Evolutionary conservation across 208 protist species (phyloP).

Genomic region (Trypanosoma platydactyli): DNA sequence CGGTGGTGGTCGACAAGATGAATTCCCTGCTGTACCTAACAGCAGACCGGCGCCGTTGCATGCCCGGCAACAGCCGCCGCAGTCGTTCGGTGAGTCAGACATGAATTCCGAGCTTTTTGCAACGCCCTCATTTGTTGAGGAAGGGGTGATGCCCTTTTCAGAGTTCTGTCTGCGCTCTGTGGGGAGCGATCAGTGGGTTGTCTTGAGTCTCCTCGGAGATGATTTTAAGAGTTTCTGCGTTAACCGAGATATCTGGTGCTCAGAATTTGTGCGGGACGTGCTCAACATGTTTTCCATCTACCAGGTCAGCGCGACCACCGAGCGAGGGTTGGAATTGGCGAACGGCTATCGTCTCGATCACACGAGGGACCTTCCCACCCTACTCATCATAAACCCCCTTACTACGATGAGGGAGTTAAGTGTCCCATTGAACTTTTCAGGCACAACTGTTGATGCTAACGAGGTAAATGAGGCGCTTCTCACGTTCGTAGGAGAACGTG

Average conservation of each 20-base stretch:
- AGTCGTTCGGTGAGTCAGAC: background rate
- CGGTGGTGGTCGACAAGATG: constrained; percentile 17
- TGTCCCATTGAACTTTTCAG: constrained; percentile 29
- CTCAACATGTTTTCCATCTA: constrained; percentile 46
- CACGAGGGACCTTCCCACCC: constrained; percentile 29
- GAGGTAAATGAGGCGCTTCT: constrained; percentile 41
- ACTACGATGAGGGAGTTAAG: constrained; percentile 49
- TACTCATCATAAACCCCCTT: constrained; percentile 75
- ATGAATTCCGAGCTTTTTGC: constrained; percentile 29
- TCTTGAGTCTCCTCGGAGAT: constrained; percentile 53
- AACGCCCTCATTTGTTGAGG: constrained; percentile 50
- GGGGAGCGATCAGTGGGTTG: constrained; percentile 55
- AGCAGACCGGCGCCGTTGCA: background rate
- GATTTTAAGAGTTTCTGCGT: constrained; percentile 65
- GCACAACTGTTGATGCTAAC: constrained; percentile 38
- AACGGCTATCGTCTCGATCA: constrained; percentile 43
- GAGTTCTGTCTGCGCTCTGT: constrained; percentile 45
- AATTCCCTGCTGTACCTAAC: constrained; percentile 1
- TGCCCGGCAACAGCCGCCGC: constrained; percentile 14
- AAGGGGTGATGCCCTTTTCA: constrained; percentile 30
- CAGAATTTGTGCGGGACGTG: constrained; percentile 36
- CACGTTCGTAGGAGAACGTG: constrained; percentile 31
- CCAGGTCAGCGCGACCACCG: constrained; percentile 48
- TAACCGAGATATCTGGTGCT: constrained; percentile 71
- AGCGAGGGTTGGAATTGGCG: constrained; percentile 37